A percentile compares a stretch with the other conserved stretches of the same genome.
Conservation (phyloP, 805 yeast genomes). For the Metschnikowia matae region DNA sequence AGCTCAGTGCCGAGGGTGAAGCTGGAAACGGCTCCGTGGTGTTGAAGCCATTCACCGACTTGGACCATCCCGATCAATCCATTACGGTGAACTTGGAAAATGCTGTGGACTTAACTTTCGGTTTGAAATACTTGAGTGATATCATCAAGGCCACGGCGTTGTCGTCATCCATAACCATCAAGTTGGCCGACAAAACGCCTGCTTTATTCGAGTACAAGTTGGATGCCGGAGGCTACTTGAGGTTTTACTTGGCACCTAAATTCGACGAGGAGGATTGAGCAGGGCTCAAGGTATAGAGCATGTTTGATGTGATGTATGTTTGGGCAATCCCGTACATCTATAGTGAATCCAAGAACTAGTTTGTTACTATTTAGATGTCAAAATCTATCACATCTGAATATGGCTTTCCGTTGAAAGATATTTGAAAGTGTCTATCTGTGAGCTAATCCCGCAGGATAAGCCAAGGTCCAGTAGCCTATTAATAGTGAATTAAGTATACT, state of each 20-base stretch:
- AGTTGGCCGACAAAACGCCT: slow-evolving; percentile 87
- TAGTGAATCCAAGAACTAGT: too few relatives aligned
- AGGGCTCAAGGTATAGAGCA: slow-evolving; percentile 6
- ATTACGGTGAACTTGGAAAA: slow-evolving; percentile 74
- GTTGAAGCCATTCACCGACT: slow-evolving; percentile 76
- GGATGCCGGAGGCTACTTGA: slow-evolving; percentile 80
- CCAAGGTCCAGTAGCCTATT: too few relatives aligned
- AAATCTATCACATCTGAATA: too few relatives aligned
- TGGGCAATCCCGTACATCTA: too few relatives aligned
- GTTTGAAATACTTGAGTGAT: slow-evolving; percentile 85
- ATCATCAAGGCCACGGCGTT: slow-evolving; percentile 88
- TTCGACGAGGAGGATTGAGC: slow-evolving; percentile 77
- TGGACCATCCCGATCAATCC: slow-evolving; percentile 74
- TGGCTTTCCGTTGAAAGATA: too few relatives aligned
- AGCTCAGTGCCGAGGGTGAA: slow-evolving; percentile 87
- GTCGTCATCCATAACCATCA: slow-evolving; percentile 71
- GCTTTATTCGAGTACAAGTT: slow-evolving; percentile 90
- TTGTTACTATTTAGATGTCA: too few relatives aligned
- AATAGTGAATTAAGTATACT: too few relatives aligned
- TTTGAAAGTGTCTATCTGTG: too few relatives aligned
- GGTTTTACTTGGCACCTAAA: slow-evolving; percentile 97
- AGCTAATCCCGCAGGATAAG: too few relatives aligned
- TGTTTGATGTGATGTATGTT: neutral
- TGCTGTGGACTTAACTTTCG: slow-evolving; percentile 86
- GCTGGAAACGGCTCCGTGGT: slow-evolving; percentile 84